phyloP scores from a whole-genome alignment of 78 protist species.

The Creolimax fragrantissima region DNA sequence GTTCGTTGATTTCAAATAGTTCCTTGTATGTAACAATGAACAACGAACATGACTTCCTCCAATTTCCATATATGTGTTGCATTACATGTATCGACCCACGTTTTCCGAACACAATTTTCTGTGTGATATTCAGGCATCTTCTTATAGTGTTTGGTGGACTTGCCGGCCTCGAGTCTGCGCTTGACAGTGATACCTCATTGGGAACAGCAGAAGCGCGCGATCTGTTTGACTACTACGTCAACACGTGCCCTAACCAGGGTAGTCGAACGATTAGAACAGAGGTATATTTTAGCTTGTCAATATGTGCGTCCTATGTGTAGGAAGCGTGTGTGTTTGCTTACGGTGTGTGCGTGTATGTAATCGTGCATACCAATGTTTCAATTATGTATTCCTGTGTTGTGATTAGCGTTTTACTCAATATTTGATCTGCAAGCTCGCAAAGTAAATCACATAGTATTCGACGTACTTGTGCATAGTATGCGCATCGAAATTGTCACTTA shows the following conservation, averaged over 20 bases:
- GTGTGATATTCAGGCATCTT: slow-evolving; percentile 1
- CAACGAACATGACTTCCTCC: too few species aligned
- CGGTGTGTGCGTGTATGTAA: background rate
- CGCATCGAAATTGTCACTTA: background rate
- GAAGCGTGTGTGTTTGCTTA: background rate
- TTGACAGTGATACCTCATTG: background rate
- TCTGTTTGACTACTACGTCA: slow-evolving; percentile 36
- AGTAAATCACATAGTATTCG: background rate
- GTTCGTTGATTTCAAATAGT: too few species aligned
- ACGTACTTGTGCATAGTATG: background rate
- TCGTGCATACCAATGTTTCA: background rate
- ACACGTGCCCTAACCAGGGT: slow-evolving; percentile 41
- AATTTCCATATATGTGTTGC: too few species aligned
- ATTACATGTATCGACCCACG: too few species aligned
- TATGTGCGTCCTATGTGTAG: background rate
- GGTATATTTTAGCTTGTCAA: background rate
- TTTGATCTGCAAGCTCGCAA: background rate
- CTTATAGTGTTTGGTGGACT: slow-evolving; percentile 55
- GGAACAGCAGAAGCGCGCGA: background rate
- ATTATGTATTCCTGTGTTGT: background rate
- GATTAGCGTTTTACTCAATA: background rate
- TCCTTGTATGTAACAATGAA: too few species aligned
- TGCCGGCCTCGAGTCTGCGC: slow-evolving; percentile 32
- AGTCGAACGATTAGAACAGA: slow-evolving; percentile 52
- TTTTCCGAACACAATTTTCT: too few species aligned